Evolutionary conservation across 1,284 basidiomycete species (phyloP), one percentile per base, ranked within the genome.

Genomic region (Hortiboletus rubellus): DNA sequence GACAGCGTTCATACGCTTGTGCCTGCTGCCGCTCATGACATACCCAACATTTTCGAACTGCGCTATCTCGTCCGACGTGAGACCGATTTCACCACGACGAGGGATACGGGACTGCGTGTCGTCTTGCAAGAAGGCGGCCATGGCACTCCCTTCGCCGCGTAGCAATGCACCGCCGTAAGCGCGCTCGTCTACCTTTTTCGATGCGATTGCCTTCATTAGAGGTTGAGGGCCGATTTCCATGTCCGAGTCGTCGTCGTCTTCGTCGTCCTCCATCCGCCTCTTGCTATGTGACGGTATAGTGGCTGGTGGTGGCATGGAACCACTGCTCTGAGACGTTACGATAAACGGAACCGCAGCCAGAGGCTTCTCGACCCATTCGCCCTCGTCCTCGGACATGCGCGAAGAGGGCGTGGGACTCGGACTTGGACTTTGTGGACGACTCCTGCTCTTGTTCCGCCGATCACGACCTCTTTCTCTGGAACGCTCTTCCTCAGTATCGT

Each of bases 41-140:
- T 96, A 99, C n/a, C 96, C 96, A 17, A 90, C 90, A 40, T 78
- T 69, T 77, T 99, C 96, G 75, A 84, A 98, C 66, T 82, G 74
- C 22, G 90, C 92, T 66, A 99, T 99, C 72, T 93, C 85, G 27
- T 88, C 86, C 9, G 91, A 86, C 15, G 90, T 88, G 59, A 99
- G 77, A 48, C 96, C 97, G 66, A 99, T 98, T 78, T 99, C 96
- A 76, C 96, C 97, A 81, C 97, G 92, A 58, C 96, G 92, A 5
- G 96, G 96, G 67, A 99, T 99, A 69, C 96, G 94, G 52, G 87
- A 74, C 55, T 89, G 82, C n/a, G 86, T 84, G 50, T 93, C 95
- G 22, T 95, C 91, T 70, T 92, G 82, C 48, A 97, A 83, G 81
- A 91, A 99, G 34, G 92, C 91, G 5, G 95, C 94, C 95, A 99